Evolutionary conservation across 1,284 basidiomycete species (phyloP).

Genomic region (Veloboletus limbatus): DNA sequence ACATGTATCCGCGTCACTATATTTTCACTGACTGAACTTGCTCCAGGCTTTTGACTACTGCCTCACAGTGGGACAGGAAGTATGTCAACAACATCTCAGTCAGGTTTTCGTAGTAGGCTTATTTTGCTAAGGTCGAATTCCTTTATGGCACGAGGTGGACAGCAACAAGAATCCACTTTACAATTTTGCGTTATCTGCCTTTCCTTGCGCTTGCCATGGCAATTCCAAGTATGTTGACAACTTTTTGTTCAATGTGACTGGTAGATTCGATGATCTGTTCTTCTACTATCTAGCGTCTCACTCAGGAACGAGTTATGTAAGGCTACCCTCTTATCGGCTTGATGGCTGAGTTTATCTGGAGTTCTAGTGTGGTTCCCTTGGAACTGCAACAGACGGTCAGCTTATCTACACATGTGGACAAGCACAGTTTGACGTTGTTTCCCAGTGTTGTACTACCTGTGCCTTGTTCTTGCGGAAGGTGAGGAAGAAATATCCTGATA

Average conservation of each 20-base stretch:
- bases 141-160: constrained; percentile 20
- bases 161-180: constrained; percentile 19
- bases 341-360: constrained; percentile 1
- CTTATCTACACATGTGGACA: neutral
- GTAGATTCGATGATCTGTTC: neutral
- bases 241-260: neutral
- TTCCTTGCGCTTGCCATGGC: constrained; percentile 21
- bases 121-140: constrained; percentile 15
- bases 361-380: constrained; percentile 16
- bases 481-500: neutral
- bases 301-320: constrained; percentile 12
- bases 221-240: constrained; percentile 11
- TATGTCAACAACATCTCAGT: neutral
- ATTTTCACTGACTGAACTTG: neutral
- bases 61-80: constrained; percentile 19
- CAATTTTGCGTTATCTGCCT: constrained; percentile 22
- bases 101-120: neutral
- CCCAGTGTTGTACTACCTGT: constrained; percentile 21
- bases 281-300: constrained; percentile 15
- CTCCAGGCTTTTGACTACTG: constrained; percentile 20
- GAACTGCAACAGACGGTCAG: constrained; percentile 11
- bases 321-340: neutral
- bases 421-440: neutral
- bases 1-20: neutral
- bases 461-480: constrained; percentile 20